Percentiles rank a stretch among this genome's conserved stretches.
Conservation (phyloP, 805 yeast genomes). For the Pichia eremophila region DNA sequence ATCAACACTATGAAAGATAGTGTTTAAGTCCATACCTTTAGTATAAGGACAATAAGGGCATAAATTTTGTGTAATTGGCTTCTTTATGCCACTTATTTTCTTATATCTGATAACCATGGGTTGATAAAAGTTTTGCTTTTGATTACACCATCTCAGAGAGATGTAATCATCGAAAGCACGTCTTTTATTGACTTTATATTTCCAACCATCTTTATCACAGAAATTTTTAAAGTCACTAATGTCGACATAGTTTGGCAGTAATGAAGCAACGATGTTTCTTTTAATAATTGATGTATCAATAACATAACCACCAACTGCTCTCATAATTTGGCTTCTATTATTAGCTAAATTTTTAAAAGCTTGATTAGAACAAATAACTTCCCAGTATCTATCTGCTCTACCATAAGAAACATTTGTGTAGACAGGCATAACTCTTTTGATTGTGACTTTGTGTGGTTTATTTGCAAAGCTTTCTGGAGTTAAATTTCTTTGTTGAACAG, state of each 20-base stretch:
- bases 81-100: background rate
- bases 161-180: background rate
- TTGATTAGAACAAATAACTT: background rate
- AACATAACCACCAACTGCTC: background rate
- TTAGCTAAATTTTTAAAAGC: background rate
- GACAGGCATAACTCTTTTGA: background rate
- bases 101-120: background rate
- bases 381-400: background rate
- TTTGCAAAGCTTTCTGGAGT: too few relatives aligned
- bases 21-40: background rate
- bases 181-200: background rate
- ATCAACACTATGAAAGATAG: slow-evolving; percentile 18
- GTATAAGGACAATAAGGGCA: slow-evolving; percentile 24
- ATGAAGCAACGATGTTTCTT: background rate
- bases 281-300: background rate
- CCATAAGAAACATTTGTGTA: background rate
- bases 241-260: background rate
- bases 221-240: background rate
- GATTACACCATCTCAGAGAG: background rate
- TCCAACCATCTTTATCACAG: background rate
- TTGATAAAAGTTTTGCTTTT: background rate
- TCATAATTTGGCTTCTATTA: background rate
- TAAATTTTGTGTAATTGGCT: slow-evolving; percentile 1
- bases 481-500: too few relatives aligned
- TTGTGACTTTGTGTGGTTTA: background rate